Evolutionary conservation across 202 grass and related monocot species (phyloP), one percentile per base, ranked within the genome.

Genomic region (Saccharum hybrid): DNA sequence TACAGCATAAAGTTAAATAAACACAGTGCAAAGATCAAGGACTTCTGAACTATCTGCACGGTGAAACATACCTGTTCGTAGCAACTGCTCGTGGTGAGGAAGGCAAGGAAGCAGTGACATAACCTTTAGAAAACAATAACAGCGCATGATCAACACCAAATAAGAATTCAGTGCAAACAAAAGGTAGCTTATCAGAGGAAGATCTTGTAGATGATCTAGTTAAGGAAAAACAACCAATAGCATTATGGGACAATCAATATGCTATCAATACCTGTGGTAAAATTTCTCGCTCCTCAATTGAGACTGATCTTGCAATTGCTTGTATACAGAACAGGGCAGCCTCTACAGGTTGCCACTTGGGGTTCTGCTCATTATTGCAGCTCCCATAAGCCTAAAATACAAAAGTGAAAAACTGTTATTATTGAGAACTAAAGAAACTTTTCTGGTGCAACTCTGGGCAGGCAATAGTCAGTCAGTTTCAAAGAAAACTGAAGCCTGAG

Each of bases 281-380:
- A 86, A 96, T 82, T 83, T 94, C 96, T 60, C 80, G 85, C 87
- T 99, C 96, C 74, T 96, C 89, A 75, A 77, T 80, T 54, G 93
- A 91, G 72, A 99, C 79, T 19, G 96, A 94, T 76, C 89, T 96
- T 36, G 93, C 93, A 63, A 99, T 91, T 42, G 96, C 89, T 92
- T 94, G 93, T 87, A 99, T 95, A 81, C 93, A 99, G 77, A 93
- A 96, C 63, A 99, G 75, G 22, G 91, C 91, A 79, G 96, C 93
- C 81, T 99, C 96, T 72, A 94, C 67, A 82, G 91, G 96, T 87
- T 96, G 93, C 96, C 93, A 99, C 70, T 87, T 99, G 72, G 85
- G 86, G 43, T 74, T 88, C 80, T 92, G 82, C 49, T 92, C 79
- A 12, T 59, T 80, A 11, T 46, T 84, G 12, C 77, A 86, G 83